Conservation (phyloP, 1,284 basidiomycete genomes). For the Melampsora abietis-canadensis region DNA sequence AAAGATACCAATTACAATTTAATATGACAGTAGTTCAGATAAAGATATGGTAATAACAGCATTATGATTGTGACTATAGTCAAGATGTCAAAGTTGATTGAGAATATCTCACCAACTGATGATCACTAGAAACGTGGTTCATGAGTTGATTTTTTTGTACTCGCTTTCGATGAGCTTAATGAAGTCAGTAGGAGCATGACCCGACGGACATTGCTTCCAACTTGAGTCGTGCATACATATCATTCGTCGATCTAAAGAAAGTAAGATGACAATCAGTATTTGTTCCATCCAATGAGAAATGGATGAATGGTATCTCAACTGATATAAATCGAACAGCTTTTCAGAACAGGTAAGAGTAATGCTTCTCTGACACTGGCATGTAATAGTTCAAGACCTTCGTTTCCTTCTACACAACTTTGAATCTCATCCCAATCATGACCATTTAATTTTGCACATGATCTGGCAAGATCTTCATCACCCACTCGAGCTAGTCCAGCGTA, state of each 20-base stretch:
- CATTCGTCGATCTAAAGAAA: slow-evolving; percentile 44
- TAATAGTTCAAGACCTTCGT: slow-evolving; percentile 44
- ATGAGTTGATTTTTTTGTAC: slow-evolving; percentile 43
- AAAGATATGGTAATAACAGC: slow-evolving; percentile 8
- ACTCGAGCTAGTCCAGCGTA: slow-evolving; percentile 44
- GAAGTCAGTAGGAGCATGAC: slow-evolving; percentile 46
- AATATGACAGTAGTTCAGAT: neutral
- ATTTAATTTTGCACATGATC: slow-evolving; percentile 47
- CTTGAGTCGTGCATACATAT: slow-evolving; percentile 46
- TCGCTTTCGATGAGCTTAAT: slow-evolving; percentile 39
- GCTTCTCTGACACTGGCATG: slow-evolving; percentile 37
- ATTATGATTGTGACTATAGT: neutral
- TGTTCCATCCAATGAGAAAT: neutral
- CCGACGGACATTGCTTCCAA: slow-evolving; percentile 46
- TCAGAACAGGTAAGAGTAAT: slow-evolving; percentile 41
- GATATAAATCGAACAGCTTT: slow-evolving; percentile 48
- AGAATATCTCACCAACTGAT: too few relatives aligned
- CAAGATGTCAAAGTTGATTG: too few relatives aligned
- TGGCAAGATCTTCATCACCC: slow-evolving; percentile 45
- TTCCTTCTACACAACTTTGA: slow-evolving; percentile 41
- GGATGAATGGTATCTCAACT: slow-evolving; percentile 16
- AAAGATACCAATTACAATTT: too few relatives aligned
- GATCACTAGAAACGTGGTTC: neutral
- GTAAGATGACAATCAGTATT: slow-evolving; percentile 41
- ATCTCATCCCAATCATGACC: slow-evolving; percentile 45